A percentile compares a stretch with the other conserved stretches of the same genome.
Evolutionary conservation across 176 grass and related monocot genomes (phyloP).

Genomic region (Dendrocalamus sinicus): DNA sequence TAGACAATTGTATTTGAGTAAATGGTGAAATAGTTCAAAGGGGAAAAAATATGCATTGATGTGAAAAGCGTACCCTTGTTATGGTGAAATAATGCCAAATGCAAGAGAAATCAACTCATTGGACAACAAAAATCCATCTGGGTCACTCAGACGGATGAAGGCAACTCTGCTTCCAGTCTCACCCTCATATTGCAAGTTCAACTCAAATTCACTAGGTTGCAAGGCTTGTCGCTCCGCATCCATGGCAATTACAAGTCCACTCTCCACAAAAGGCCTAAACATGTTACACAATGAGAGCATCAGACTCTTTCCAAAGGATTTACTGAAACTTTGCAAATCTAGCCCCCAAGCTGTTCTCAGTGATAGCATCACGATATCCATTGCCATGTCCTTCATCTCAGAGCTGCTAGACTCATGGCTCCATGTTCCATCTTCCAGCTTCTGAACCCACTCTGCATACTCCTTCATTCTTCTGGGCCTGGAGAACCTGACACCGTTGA

Average conservation of each 20-base stretch:
- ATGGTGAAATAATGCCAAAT: slow-evolving; percentile 78
- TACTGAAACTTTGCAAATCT: slow-evolving; percentile 65
- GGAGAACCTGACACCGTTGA: slow-evolving; percentile 71
- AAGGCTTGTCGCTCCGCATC: slow-evolving; percentile 56
- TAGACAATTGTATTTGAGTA: neutral
- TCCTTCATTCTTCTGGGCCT: slow-evolving; percentile 82
- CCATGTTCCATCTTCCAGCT: slow-evolving; percentile 59
- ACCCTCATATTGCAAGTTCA: slow-evolving; percentile 28
- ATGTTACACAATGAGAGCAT: slow-evolving; percentile 54
- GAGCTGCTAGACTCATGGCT: slow-evolving; percentile 39
- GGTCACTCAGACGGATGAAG: slow-evolving; percentile 80
- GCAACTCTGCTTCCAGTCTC: slow-evolving; percentile 49
- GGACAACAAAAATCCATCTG: slow-evolving; percentile 84
- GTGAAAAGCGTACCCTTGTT: neutral
- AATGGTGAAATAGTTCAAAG: neutral
- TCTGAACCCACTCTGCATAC: slow-evolving; percentile 78
- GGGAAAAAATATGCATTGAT: neutral
- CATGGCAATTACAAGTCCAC: slow-evolving; percentile 66
- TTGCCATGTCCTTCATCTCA: slow-evolving; percentile 73
- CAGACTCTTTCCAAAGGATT: slow-evolving; percentile 63
- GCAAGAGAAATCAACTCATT: slow-evolving; percentile 94
- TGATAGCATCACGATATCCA: slow-evolving; percentile 88
- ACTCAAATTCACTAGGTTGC: slow-evolving; percentile 57
- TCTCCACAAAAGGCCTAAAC: slow-evolving; percentile 71
- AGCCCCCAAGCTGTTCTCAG: slow-evolving; percentile 81